These are phyloP conservation scores for Pachyrhizus erosus DNA, from an alignment of 306 rosid genomes.

Conservation along the genomic window DNA sequence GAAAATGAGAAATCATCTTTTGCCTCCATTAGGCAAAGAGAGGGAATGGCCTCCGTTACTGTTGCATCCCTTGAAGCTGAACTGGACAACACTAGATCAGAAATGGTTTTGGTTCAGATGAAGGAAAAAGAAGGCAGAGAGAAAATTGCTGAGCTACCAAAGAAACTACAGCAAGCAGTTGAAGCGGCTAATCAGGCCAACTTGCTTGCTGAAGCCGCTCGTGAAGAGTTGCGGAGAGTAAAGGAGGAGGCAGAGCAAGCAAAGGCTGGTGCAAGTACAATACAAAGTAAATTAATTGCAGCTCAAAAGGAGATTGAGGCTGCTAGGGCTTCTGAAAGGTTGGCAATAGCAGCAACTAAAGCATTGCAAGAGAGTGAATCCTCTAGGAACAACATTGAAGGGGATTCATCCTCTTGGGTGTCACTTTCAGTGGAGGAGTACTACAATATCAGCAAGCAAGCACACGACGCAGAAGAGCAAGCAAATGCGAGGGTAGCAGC, in stretches of 20 bases:
- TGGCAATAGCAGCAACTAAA: conserved; percentile 80
- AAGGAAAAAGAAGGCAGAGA: conserved; percentile 85
- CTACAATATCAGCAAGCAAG: conserved; percentile 82
- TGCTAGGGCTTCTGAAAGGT: conserved; percentile 82
- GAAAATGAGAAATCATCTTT: conserved; percentile 74
- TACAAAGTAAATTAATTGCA: conserved; percentile 81
- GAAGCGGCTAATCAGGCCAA: conserved; percentile 81
- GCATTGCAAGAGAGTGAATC: conserved; percentile 88
- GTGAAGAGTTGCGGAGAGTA: conserved; percentile 68
- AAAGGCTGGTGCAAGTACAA: conserved; percentile 85
- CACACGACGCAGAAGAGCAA: conserved; percentile 80
- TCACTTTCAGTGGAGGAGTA: conserved; percentile 80
- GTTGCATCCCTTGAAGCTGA: conserved; percentile 94
- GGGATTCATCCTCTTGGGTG: conserved; percentile 63
- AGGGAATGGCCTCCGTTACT: conserved; percentile 92
- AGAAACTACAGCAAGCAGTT: conserved; percentile 72
- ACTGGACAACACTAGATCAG: conserved; percentile 67
- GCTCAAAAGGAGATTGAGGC: conserved; percentile 92
- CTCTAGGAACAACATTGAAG: conserved; percentile 50
- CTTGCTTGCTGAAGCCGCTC: conserved; percentile 62
- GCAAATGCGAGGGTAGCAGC: conserved; percentile 69
- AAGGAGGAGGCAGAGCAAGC: conserved; percentile 85
- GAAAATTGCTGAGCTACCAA: conserved; percentile 64
- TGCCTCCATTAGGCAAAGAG: conserved; percentile 72
- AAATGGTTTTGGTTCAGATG: conserved; percentile 64